Base-by-base conservation (phyloP, 2,329 filamentous ascomycete species). In the Sclerotinia trifoliorum region DNA sequence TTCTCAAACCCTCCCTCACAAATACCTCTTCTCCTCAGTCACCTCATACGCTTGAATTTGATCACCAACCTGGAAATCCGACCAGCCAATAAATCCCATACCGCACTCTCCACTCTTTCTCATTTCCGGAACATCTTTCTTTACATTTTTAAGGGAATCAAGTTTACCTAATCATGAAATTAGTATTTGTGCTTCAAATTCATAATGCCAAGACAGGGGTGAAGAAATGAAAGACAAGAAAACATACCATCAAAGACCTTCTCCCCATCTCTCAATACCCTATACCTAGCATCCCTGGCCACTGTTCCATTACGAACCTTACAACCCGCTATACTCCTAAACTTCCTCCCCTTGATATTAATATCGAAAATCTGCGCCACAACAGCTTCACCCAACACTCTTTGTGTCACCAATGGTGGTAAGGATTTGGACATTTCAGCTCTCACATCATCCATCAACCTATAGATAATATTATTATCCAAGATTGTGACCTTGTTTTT, bases 91-190 rank as follows among this genome's bases (percentile, higher is more conserved):
- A 75, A 99, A 94, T 65, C 87, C 88, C 73, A 99, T 89, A 73
- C 95, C 95, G 75, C 95, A 99, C 80, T 99, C 95, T n/a, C 85
- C 87, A 69, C 93, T 94, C 80, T 96, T 98, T 75, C 88, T 88
- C 88, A 96, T 95, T 76, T 97, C 92, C 57, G 83, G 82, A 42
- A 95, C 91, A 72, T 97, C 92, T 78, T 96, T 96, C 84, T 98
- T 97, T 78, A 91, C 88, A 75, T 96, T 91, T 81, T 95, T 97
- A 69, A 99, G 86, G 1, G 92, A 92, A 24, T 87, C 85, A 55
- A 98, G 86, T 64, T 84, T 85, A 72, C 94, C 94, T 97, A 54
- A 66, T 67, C 75, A 72, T 49, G 11, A 60, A 51, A 35, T 62
- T 21, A 58, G 13, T 64, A 44, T 52, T 17, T 8, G 7, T 29